phyloP scores from a whole-genome alignment of 2,329 filamentous ascomycete species.

The Microcyclosporella mali region DNA sequence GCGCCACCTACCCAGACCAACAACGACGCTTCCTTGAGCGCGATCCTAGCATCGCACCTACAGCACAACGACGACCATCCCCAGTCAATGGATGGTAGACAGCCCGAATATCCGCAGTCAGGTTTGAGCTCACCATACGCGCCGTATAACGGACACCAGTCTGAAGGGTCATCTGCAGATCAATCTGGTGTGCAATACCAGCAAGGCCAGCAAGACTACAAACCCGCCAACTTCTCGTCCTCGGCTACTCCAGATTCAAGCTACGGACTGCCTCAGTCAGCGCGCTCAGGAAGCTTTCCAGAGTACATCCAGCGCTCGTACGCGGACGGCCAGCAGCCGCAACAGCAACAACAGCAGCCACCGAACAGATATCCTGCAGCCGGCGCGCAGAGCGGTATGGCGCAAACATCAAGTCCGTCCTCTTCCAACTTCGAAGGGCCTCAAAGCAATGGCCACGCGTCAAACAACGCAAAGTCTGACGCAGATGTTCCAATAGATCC shows the following conservation, averaged over 20 bases:
- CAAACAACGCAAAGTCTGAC: conserved; percentile 77
- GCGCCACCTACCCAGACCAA: conserved; percentile 20
- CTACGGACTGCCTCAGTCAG: conserved; percentile 69
- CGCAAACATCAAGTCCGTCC: conserved; percentile 98
- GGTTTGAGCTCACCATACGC: conserved; percentile 50
- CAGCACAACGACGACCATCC: conserved; percentile 32
- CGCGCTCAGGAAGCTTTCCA: conserved; percentile 77
- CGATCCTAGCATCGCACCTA: conserved; percentile 34
- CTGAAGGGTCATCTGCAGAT: conserved; percentile 84
- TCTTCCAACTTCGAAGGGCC: conserved; percentile 69
- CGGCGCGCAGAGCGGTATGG: conserved; percentile 77
- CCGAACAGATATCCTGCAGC: conserved; percentile 38
- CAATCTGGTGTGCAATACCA: conserved; percentile 89
- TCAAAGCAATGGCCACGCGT: conserved; percentile 58
- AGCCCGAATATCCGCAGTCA: conserved; percentile 48
- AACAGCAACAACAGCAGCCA: conserved; percentile 49
- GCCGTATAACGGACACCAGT: conserved; percentile 55
- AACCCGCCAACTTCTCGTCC: conserved; percentile 60
- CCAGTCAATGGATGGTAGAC: conserved; percentile 51
- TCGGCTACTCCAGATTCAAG: conserved; percentile 81
- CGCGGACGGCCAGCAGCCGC: conserved; percentile 68
- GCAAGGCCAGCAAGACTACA: conserved; percentile 67
- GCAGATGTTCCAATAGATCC: conserved; percentile 98
- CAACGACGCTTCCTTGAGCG: conserved; percentile 37
- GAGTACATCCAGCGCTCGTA: conserved; percentile 73